Conservation (phyloP, 2,329 filamentous ascomycete species). For the Phoma sp. region DNA sequence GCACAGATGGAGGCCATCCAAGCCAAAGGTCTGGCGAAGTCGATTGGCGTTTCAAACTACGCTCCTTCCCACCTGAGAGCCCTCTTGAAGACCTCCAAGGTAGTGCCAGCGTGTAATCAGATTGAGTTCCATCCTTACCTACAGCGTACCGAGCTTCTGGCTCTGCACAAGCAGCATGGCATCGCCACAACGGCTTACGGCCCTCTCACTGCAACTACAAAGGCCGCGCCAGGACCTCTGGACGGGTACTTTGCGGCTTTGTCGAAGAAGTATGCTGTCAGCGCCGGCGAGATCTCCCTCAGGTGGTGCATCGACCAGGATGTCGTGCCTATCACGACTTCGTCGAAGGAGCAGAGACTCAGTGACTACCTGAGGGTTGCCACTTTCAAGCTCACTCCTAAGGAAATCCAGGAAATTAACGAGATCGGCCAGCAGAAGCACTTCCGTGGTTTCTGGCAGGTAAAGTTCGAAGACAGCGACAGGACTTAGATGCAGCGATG, state of each 20-base stretch:
- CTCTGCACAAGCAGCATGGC: conserved; percentile 58
- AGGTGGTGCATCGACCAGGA: conserved; percentile 69
- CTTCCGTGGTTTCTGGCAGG: conserved; percentile 65
- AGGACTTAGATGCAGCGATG: conserved; percentile 42
- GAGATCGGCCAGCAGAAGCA: conserved; percentile 66
- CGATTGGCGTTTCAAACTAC: conserved; percentile 69
- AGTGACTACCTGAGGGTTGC: conserved; percentile 63
- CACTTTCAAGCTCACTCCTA: conserved; percentile 65
- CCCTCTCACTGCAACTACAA: conserved; percentile 59
- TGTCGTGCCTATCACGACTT: conserved; percentile 65
- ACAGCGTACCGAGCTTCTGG: conserved; percentile 64
- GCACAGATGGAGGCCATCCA: conserved; percentile 65
- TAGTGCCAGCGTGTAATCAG: conserved; percentile 69
- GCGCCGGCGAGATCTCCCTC: conserved; percentile 62
- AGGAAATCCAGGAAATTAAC: conserved; percentile 58
- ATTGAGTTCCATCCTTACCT: conserved; percentile 74
- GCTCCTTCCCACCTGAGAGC: conserved; percentile 61
- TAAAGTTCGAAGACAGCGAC: conserved; percentile 62
- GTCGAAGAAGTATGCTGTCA: conserved; percentile 67
- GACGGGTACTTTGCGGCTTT: conserved; percentile 59
- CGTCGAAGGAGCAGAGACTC: conserved; percentile 64
- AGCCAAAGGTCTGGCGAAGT: conserved; percentile 62
- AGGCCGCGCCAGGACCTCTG: conserved; percentile 61
- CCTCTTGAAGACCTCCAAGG: conserved; percentile 59
- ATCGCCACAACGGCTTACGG: conserved; percentile 58